Conservation (phyloP, 805 yeast species). For the Candida tibetensis region DNA sequence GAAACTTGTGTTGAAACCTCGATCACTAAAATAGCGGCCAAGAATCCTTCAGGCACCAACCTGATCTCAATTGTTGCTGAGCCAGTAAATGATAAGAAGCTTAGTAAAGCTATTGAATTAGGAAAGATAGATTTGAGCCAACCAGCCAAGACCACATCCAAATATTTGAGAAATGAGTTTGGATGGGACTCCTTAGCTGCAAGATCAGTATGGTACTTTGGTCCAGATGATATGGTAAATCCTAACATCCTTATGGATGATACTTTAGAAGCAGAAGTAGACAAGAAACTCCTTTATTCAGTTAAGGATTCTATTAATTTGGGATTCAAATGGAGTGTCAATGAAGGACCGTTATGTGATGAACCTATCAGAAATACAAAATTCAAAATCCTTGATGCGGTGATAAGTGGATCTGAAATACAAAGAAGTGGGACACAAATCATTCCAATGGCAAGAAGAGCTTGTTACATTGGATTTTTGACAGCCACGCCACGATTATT, state of each 20-base stretch:
- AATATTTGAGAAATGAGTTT: conserved; percentile 52
- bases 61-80: conserved; percentile 71
- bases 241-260: conserved; percentile 67
- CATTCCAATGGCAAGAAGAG: conserved; percentile 78
- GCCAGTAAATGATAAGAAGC: conserved; percentile 52
- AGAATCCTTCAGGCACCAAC: conserved; percentile 53
- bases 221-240: conserved; percentile 40
- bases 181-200: conserved; percentile 85
- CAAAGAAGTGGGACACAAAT: conserved; percentile 65
- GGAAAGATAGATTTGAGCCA: conserved; percentile 40
- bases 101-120: conserved; percentile 55
- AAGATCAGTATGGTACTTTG: conserved; percentile 77
- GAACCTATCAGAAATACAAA: conserved; percentile 71
- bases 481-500: conserved; percentile 74
- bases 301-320: conserved; percentile 58
- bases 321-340: conserved; percentile 81
- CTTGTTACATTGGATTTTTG: conserved; percentile 77
- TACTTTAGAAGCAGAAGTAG: conserved; percentile 66
- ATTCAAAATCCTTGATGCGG: conserved; percentile 66
- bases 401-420: conserved; percentile 45
- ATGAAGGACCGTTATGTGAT: conserved; percentile 91
- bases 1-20: conserved; percentile 74
- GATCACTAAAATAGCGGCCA: conserved; percentile 61
- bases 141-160: conserved; percentile 47
- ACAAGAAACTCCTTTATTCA: conserved; percentile 44